Evolutionary conservation across 495 filamentous ascomycete genomes (phyloP).

Genomic region (Letharia lupina): DNA sequence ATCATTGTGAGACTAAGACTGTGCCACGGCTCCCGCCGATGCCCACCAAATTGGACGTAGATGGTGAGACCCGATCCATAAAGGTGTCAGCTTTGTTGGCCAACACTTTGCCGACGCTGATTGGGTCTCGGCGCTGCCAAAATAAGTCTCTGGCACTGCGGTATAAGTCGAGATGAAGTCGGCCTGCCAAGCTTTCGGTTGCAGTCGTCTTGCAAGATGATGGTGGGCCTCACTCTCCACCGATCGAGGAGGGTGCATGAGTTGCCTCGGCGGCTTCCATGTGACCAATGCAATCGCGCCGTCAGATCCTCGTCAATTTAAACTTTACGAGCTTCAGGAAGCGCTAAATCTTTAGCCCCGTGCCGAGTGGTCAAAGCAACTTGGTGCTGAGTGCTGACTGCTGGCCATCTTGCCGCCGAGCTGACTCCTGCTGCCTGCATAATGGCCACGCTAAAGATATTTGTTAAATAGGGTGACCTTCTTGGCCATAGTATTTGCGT

Average conservation of each 20-base stretch:
- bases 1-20: background rate
- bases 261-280: conserved; percentile 1
- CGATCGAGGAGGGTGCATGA: background rate
- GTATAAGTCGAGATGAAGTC: background rate
- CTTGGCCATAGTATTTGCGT: conserved; percentile 5
- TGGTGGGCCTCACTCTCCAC: background rate
- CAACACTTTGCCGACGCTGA: background rate
- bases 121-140: conserved; percentile 1
- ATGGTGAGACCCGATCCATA: conserved; percentile 8
- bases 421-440: conserved; percentile 6
- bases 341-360: background rate
- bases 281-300: conserved; percentile 5
- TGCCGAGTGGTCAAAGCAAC: conserved; percentile 8
- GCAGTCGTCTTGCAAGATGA: background rate
- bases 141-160: background rate
- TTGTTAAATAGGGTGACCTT: conserved; percentile 5
- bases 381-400: background rate
- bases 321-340: conserved; percentile 5
- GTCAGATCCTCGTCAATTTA: conserved; percentile 4
- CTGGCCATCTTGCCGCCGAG: conserved; percentile 5
- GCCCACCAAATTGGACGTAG: background rate
- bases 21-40: conserved; percentile 3
- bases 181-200: background rate
- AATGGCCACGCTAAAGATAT: conserved; percentile 1
- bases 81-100: conserved; percentile 6